A percentile compares a stretch with the other conserved stretches of the same genome.
Conservation (phyloP, 2,329 filamentous ascomycete species). For the Ophiobolus disseminans region DNA sequence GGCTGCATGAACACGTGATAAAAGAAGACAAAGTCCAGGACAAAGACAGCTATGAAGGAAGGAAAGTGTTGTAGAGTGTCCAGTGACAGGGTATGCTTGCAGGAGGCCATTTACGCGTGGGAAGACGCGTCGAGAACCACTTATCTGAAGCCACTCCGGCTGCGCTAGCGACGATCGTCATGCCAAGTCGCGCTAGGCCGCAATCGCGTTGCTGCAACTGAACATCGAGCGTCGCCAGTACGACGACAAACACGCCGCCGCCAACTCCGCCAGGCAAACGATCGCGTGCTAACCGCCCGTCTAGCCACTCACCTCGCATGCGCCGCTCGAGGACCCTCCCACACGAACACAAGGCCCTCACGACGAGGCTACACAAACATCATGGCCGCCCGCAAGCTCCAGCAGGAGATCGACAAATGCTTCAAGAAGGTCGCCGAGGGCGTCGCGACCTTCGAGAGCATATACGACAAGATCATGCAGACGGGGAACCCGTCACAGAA, state of each 20-base stretch:
- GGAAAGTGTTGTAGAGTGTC: too few species aligned
- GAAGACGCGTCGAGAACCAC: too few species aligned
- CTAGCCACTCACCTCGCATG: constrained; percentile 15
- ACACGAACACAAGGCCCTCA: constrained; percentile 27
- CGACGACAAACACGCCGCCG: too few species aligned
- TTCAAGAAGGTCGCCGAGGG: constrained; percentile 98
- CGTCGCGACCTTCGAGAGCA: constrained; percentile 87
- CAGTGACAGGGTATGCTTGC: too few species aligned
- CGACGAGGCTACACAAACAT: constrained; percentile 51
- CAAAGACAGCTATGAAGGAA: too few species aligned
- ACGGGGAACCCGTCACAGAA: constrained; percentile 93
- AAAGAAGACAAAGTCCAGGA: not conserved
- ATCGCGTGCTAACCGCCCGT: constrained; percentile 24
- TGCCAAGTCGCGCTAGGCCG: too few species aligned
- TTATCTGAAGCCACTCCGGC: too few species aligned
- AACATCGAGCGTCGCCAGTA: constrained; percentile 27
- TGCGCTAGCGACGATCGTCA: too few species aligned
- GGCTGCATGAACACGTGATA: too few species aligned
- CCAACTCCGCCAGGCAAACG: constrained; percentile 25
- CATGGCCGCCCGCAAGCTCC: constrained; percentile 95
- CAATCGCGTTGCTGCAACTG: too few species aligned
- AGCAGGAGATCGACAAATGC: constrained; percentile 98
- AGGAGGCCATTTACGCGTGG: too few species aligned
- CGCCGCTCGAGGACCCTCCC: constrained; percentile 19
- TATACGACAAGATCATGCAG: constrained; percentile 97